A percentile compares a stretch with the other conserved stretches of the same genome.
phyloP scores from a whole-genome alignment of 164 flowering plant genomes.

The Aristolochia fimbriata region DNA sequence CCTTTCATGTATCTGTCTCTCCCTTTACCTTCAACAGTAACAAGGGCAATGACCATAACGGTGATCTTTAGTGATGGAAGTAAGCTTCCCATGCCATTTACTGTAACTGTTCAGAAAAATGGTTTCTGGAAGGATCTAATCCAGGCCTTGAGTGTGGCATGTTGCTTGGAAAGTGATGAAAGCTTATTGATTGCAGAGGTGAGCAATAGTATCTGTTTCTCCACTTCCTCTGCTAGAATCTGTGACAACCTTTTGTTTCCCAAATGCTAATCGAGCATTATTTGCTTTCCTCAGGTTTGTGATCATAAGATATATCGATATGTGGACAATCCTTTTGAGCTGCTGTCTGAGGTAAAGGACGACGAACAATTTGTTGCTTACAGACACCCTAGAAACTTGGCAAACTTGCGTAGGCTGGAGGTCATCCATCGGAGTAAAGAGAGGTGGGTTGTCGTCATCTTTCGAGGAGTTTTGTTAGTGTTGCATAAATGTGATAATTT shows the following conservation, averaged over 20 bases:
- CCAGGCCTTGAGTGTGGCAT: conserved; percentile 49
- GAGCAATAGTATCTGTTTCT: conserved; percentile 4
- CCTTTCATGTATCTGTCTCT: conserved; percentile 91
- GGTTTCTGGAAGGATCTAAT: conserved; percentile 63
- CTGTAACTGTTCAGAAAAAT: conserved; percentile 59
- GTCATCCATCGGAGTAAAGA: conserved; percentile 46
- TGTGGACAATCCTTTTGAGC: conserved; percentile 52
- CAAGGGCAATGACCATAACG: conserved; percentile 65
- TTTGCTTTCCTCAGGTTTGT: conserved; percentile 47
- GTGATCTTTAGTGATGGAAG: conserved; percentile 77
- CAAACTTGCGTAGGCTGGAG: conserved; percentile 46
- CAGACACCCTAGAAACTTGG: conserved; percentile 37
- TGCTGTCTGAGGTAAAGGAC: conserved; percentile 55
- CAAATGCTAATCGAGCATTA: not conserved
- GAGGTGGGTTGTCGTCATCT: conserved; percentile 21
- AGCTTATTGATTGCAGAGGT: conserved; percentile 82
- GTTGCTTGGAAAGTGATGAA: conserved; percentile 73
- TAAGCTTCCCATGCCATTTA: conserved; percentile 78
- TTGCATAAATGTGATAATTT: no score
- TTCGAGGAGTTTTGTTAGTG: no score
- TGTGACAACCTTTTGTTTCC: not conserved
- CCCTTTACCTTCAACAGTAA: conserved; percentile 74
- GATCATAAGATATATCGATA: conserved; percentile 49
- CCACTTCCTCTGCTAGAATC: not conserved
- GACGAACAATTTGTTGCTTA: conserved; percentile 80